phyloP scores from a whole-genome alignment of 306 rosid genomes.

The Cucurbita argyrosperma region DNA sequence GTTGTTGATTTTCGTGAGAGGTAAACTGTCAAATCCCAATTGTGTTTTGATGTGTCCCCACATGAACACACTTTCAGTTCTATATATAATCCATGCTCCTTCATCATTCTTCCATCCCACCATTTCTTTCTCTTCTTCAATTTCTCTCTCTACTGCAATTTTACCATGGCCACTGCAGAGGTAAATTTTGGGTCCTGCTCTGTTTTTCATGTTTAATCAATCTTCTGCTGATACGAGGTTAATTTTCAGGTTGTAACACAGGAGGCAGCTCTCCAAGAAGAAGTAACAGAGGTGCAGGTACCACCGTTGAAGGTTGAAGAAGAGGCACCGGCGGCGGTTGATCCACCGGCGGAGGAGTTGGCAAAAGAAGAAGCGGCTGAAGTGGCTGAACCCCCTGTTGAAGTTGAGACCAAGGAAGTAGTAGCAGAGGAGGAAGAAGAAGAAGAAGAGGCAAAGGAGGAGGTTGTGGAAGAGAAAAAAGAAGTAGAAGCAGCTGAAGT shows the following conservation, averaged over 20 bases:
- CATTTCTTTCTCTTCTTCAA: conserved; percentile 8
- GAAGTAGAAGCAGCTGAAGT: conserved; percentile 15
- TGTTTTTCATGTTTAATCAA: not conserved
- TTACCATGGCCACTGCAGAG: conserved; percentile 56
- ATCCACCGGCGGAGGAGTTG: not conserved
- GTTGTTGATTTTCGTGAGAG: conserved; percentile 13
- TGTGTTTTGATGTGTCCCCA: not conserved
- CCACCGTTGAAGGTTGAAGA: conserved; percentile 24
- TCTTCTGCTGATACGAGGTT: not conserved
- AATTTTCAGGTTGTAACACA: conserved; percentile 42
- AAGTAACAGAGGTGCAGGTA: conserved; percentile 17
- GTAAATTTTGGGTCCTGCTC: conserved; percentile 10
- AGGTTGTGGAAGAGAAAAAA: not conserved
- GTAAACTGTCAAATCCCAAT: conserved; percentile 47
- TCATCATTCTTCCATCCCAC: conserved; percentile 6
- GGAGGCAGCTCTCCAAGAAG: conserved; percentile 33
- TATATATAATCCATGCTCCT: conserved; percentile 30
- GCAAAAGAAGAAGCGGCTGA: conserved; percentile 4
- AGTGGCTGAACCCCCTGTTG: conserved; percentile 16
- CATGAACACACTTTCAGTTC: not conserved
- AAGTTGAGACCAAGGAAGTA: conserved; percentile 28
- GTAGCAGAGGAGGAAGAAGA: not conserved
- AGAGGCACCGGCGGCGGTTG: conserved; percentile 4
- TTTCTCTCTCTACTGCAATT: not conserved
- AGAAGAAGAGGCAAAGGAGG: not conserved